A percentile compares a stretch with the other conserved stretches of the same genome.
phyloP scores from a whole-genome alignment of 2,329 filamentous ascomycete species.

The Hypoxylon sp. region DNA sequence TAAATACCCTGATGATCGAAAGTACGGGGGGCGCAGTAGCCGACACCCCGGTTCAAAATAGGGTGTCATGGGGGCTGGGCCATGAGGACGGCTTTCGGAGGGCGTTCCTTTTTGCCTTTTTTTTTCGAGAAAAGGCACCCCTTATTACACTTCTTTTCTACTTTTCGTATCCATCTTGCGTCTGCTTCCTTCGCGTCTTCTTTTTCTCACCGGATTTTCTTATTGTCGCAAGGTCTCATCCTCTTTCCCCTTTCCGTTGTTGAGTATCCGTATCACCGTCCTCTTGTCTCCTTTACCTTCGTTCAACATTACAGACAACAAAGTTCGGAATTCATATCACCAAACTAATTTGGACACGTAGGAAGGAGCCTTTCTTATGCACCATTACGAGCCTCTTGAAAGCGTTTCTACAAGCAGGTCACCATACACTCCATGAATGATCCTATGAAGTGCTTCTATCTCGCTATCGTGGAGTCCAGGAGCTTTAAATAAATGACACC shows the following conservation, averaged over 20 bases:
- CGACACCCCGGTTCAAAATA: neutral
- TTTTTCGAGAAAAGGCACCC: no score
- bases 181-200: no score
- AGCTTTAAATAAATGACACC: no score
- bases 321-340: neutral
- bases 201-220: neutral
- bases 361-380: neutral
- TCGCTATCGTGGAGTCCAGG: no score
- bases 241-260: neutral
- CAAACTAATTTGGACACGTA: constrained; percentile 2
- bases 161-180: no score
- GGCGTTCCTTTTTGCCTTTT: no score
- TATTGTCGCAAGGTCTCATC: neutral
- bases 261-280: neutral
- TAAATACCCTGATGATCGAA: constrained; percentile 23
- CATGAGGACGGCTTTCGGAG: neutral
- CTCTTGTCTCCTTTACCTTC: neutral
- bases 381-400: no score
- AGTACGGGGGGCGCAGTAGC: constrained; percentile 30
- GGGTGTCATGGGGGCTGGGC: constrained; percentile 14
- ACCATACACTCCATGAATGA: no score
- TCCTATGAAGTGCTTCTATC: no score
- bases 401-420: no score
- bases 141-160: no score
- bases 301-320: neutral